These are phyloP conservation scores for Flaveria brownii DNA, from an alignment of 129 eudicot species.

Conservation along the genomic window DNA sequence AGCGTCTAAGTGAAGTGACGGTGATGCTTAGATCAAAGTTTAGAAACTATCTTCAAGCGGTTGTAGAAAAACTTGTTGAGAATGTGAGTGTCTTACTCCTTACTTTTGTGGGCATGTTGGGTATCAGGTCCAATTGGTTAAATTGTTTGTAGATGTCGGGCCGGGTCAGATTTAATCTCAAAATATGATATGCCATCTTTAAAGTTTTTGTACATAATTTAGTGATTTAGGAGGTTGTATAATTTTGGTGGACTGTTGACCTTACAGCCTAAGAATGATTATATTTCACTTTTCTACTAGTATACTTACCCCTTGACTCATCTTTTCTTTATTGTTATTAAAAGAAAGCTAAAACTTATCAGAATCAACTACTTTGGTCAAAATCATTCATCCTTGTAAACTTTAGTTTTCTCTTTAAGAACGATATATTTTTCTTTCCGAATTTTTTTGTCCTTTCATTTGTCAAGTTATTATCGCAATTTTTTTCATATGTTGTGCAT, in stretches of 20 bases:
- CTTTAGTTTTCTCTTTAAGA: too few relatives aligned
- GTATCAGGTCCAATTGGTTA: background rate
- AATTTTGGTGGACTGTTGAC: too few relatives aligned
- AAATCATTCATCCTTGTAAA: too few relatives aligned
- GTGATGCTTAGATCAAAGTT: conserved; percentile 86
- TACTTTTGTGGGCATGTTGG: background rate
- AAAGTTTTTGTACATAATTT: background rate
- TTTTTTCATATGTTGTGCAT: background rate
- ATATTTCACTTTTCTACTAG: too few relatives aligned
- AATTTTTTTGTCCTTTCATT: background rate
- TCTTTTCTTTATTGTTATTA: too few relatives aligned
- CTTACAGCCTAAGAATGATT: too few relatives aligned
- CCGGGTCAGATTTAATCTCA: background rate
- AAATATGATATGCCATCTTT: background rate
- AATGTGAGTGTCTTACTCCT: conserved; percentile 53
- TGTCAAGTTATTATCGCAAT: background rate
- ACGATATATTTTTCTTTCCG: too few relatives aligned
- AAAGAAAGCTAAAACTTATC: too few relatives aligned
- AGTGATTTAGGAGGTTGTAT: background rate
- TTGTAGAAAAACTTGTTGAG: conserved; percentile 76
- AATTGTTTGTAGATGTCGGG: background rate
- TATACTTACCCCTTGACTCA: too few relatives aligned
- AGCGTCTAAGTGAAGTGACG: conserved; percentile 81
- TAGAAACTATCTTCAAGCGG: conserved; percentile 74
- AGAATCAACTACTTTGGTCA: too few relatives aligned